phyloP scores from a whole-genome alignment of 208 protist genomes.

The Trypanosoma avium region DNA sequence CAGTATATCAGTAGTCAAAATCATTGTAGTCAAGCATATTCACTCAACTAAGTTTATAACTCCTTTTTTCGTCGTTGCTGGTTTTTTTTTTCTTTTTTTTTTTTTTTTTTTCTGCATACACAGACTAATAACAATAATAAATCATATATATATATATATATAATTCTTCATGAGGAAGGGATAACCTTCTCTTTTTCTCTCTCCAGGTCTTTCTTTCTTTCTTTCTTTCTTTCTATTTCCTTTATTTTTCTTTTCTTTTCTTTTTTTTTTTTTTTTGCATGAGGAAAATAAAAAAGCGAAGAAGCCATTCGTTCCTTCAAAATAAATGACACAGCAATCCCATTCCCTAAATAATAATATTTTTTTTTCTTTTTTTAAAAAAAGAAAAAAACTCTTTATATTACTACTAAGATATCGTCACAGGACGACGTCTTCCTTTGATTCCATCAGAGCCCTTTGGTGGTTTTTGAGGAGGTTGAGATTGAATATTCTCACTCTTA shows the following conservation, averaged over 20 bases:
- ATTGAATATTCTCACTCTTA: conserved; percentile 28
- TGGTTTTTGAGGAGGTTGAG: conserved; percentile 21
- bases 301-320: neutral
- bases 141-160: conserved; percentile 16
- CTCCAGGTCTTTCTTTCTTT: no score
- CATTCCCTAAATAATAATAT: neutral
- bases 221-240: conserved; percentile 18
- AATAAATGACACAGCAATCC: neutral
- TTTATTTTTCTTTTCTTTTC: conserved; percentile 7
- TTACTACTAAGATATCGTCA: conserved; percentile 39
- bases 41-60: no score
- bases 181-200: no score
- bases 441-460: conserved; percentile 18
- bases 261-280: conserved; percentile 1
- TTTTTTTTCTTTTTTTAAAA: conserved; percentile 6
- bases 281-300: neutral
- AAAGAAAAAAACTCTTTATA: neutral
- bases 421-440: conserved; percentile 32
- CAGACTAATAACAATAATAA: no score
- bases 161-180: conserved; percentile 13
- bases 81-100: no score
- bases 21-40: no score
- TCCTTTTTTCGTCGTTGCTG: no score
- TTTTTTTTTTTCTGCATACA: no score
- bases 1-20: no score